phyloP scores from a whole-genome alignment of 495 filamentous ascomycete genomes.

The Aspergillus mulundensis region DNA sequence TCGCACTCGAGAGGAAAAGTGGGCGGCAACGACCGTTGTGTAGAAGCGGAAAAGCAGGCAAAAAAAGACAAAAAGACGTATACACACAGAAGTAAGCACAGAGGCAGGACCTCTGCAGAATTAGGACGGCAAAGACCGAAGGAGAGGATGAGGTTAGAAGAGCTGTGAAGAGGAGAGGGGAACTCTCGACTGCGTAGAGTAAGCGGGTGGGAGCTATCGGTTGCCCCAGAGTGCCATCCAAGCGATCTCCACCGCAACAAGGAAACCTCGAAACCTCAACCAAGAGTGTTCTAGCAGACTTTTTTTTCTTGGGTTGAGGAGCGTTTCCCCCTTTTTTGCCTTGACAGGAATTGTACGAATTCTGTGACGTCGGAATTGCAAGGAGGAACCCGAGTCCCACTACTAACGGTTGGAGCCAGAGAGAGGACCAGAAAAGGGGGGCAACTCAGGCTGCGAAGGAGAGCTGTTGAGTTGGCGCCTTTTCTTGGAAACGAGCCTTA shows the following conservation, averaged over 20 bases:
- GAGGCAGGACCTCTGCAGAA: conserved; percentile 9
- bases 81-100: conserved; percentile 10
- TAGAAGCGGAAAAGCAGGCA: neutral
- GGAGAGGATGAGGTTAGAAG: conserved; percentile 30
- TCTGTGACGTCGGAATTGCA: conserved; percentile 5
- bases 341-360: neutral
- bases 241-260: conserved; percentile 12
- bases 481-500: conserved; percentile 7
- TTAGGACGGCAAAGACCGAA: conserved; percentile 15
- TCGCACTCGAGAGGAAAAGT: conserved; percentile 3
- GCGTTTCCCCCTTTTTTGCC: conserved; percentile 1
- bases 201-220: conserved; percentile 28
- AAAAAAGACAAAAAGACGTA: conserved; percentile 8
- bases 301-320: conserved; percentile 2
- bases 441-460: conserved; percentile 12
- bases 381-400: conserved; percentile 13
- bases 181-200: conserved; percentile 23
- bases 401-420: conserved; percentile 11
- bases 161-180: conserved; percentile 20
- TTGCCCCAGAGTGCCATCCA: conserved; percentile 25
- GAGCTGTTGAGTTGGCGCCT: conserved; percentile 17
- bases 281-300: conserved; percentile 3
- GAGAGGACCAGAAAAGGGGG: conserved; percentile 16
- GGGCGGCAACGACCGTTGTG: conserved; percentile 9
- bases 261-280: conserved; percentile 8